Percentiles rank a stretch among this genome's conserved stretches.
Evolutionary conservation across 495 filamentous ascomycete genomes (phyloP).

Genomic region (Daldinia caldariorum): DNA sequence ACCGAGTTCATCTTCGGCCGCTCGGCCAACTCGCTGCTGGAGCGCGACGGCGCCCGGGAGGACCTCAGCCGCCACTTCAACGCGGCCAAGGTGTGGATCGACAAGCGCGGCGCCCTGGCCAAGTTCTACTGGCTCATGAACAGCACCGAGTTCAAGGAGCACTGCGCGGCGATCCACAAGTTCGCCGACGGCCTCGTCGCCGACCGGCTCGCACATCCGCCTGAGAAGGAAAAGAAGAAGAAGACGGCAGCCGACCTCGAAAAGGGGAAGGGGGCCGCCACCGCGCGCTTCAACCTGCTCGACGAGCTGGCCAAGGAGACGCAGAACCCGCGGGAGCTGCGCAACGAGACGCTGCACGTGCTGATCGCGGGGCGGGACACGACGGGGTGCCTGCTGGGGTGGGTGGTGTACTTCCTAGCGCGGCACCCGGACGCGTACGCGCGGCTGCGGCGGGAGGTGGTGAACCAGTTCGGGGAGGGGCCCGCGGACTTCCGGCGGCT

Average conservation of each 20-base stretch:
- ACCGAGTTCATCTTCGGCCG: conserved; percentile 80
- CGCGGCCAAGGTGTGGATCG: conserved; percentile 57
- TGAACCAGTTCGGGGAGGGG: conserved; percentile 50
- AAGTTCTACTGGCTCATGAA: conserved; percentile 61
- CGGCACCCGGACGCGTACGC: conserved; percentile 56
- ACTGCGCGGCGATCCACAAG: conserved; percentile 58
- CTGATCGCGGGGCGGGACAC: conserved; percentile 69
- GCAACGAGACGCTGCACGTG: conserved; percentile 72
- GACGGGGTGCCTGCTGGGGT: conserved; percentile 66
- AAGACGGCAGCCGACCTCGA: conserved; percentile 13
- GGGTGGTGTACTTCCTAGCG: conserved; percentile 63
- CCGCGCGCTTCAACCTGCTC: conserved; percentile 67
- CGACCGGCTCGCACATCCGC: conserved; percentile 23
- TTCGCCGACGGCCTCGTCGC: conserved; percentile 63
- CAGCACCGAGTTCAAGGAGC: conserved; percentile 52
- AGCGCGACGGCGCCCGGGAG: conserved; percentile 28
- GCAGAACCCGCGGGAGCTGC: conserved; percentile 65
- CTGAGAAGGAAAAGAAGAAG: conserved; percentile 17
- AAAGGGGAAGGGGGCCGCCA: background rate
- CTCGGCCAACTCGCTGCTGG: conserved; percentile 51
- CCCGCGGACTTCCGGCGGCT: conserved; percentile 50
- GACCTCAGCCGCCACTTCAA: conserved; percentile 58
- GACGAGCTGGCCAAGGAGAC: conserved; percentile 69
- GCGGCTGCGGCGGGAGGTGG: conserved; percentile 62
- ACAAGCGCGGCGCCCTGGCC: conserved; percentile 54